These are phyloP conservation scores for Xylariaceae sp. DNA, from an alignment of 2,329 filamentous ascomycete species.

Conservation along the genomic window DNA sequence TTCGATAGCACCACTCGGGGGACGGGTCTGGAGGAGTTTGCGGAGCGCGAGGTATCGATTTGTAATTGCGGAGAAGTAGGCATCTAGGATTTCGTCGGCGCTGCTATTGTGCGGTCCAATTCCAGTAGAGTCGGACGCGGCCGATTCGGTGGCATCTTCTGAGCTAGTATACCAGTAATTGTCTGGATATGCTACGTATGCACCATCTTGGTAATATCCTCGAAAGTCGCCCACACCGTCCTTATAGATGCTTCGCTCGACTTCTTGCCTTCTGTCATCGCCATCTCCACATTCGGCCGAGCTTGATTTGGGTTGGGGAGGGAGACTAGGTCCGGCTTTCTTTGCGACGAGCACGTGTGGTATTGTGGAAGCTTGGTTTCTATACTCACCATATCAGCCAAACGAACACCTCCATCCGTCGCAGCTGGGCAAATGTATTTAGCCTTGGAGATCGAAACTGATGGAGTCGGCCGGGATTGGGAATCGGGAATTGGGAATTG, in stretches of 20 bases:
- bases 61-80: constrained; percentile 63
- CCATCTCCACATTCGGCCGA: constrained; percentile 25
- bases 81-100: constrained; percentile 47
- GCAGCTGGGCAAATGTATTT: constrained; percentile 20
- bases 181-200: constrained; percentile 61
- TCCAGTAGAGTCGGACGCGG: constrained; percentile 25
- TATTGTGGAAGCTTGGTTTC: constrained; percentile 68
- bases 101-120: constrained; percentile 30
- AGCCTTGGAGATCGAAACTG: constrained; percentile 18
- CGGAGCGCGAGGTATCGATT: constrained; percentile 62
- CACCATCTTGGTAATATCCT: constrained; percentile 71
- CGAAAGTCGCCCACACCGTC: constrained; percentile 47
- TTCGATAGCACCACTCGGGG: constrained; percentile 47
- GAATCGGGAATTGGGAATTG: background rate
- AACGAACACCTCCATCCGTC: constrained; percentile 22
- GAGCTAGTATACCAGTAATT: constrained; percentile 23
- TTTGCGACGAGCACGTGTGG: constrained; percentile 66
- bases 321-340: constrained; percentile 47
- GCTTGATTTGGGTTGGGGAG: constrained; percentile 33
- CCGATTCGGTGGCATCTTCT: constrained; percentile 28
- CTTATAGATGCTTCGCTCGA: constrained; percentile 43
- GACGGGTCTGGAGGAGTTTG: constrained; percentile 49
- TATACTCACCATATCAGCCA: constrained; percentile 52
- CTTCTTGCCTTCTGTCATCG: constrained; percentile 17
- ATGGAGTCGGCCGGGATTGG: background rate